Base-by-base conservation (phyloP, 441 rosid genomes). In the Aleurites moluccanus region DNA sequence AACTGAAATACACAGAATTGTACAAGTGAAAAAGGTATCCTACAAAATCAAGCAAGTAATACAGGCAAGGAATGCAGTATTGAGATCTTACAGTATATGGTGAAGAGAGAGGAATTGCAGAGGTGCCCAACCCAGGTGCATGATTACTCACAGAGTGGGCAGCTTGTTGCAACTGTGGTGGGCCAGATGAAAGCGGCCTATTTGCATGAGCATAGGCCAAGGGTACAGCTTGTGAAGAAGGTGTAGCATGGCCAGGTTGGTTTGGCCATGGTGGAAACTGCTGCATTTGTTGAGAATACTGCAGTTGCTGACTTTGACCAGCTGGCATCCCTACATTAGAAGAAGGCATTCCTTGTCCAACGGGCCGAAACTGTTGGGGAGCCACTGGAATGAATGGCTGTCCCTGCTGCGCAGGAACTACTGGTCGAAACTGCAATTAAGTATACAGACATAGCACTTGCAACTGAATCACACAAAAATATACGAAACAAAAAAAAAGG, bases 301-400 rank as follows among this genome's bases (percentile, higher is more conserved):
- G 97, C 60, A 87, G 70, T 23, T 77, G 87, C 82, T 86, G 94
- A 79, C 75, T 82, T 78, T 87, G 97, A 77, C 83, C 87, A 72
- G 83, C 76, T 28, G 86, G 86, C 82, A 86, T 73, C 75, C 85
- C 91, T 23, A 81, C 80, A 78, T 86, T 86, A 59, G 91, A 81
- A 70, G 87, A 30, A 28, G 88, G 81, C 78, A 85, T 74, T 49
- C 80, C 89, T 79, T 88, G 96, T 77, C 92, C 97, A 77, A 75
- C 89, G 44, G 90, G 90, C 33, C 83, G 90, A 85, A 86, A 95
- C 79, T 89, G 97, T 66, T 89, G 93, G 75, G 93, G 83, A 82
- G 86, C 80, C 21, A 82, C 50, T 7, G 93, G 86, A 80, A 89
- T 80, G 79, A 83, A 95, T 67, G 81, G 86, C 73, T 91, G 98